Base-by-base conservation (phyloP, 345 rosid species). In the Salix purpurea region DNA sequence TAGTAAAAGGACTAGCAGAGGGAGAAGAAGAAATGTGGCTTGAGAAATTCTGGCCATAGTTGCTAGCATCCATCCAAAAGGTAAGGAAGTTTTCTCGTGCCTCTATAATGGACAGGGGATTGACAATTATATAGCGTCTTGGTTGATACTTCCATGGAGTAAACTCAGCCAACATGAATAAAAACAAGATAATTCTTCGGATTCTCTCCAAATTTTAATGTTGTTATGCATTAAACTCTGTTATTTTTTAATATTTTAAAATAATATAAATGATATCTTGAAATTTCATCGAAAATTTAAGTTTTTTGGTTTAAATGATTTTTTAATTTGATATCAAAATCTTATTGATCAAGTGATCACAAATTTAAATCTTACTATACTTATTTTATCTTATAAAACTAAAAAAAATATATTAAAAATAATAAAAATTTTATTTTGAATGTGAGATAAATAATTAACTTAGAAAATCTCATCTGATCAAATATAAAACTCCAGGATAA, bases 21-120 rank as follows among this genome's bases (percentile, higher is more conserved):
- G 13, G 37, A 77, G 65, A 19, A 83, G 69, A 6, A 74, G 74
- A 0, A 23, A n/a, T 24, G 18, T 60, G 75, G 69, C 32, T 65
- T 67, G 50, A 19, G 30, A 8, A 36, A 54, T 81, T 21, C 3
- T 68, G 21, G 78, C 77, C 85, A 86, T 79, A 9, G 4, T 5
- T 21, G 7, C 37, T 32, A 16, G 23, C 19, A 74, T 13, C 7
- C 19, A 74, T 13, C 7, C 13, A 11, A 21, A 61, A 58, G 13
- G 4, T 13, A 3, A 21, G 69, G 23, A 34, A 9, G 36, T 12
- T 37, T 66, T 58, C 6, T 18, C 36, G 69, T 62, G n/a, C 8
- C 44, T 44, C 58, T 61, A 3, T 15, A 2, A 61, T 15, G 11
- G 64, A 28, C 39, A 23, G 15, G 18, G 40, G 42, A 21, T 48